These are phyloP conservation scores for Hymenoscyphus albidus DNA, from an alignment of 2,329 filamentous ascomycete genomes.

Conservation along the genomic window DNA sequence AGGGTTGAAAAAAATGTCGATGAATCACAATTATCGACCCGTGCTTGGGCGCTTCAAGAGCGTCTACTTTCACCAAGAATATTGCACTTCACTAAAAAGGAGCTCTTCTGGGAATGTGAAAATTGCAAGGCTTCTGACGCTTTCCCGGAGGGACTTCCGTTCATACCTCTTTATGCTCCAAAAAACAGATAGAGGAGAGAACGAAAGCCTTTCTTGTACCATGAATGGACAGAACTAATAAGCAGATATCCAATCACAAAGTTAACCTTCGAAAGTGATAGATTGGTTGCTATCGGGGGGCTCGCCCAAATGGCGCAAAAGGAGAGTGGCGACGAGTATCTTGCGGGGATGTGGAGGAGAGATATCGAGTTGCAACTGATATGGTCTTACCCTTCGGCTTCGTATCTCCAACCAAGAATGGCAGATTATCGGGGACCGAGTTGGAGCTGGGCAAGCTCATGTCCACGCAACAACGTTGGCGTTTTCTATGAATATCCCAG, in stretches of 20 bases:
- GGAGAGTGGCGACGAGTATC: constrained; percentile 14
- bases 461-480: not conserved
- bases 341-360: constrained; percentile 21
- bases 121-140: not conserved
- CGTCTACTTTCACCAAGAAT: constrained; percentile 13
- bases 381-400: not conserved
- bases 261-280: constrained; percentile 17
- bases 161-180: not conserved
- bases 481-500: not conserved
- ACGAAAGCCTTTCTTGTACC: not conserved
- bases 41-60: constrained; percentile 19
- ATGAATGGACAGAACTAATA: constrained; percentile 8
- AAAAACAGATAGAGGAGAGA: not conserved
- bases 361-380: constrained; percentile 13
- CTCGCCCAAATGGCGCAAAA: constrained; percentile 14
- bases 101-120: constrained; percentile 14
- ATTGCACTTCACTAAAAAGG: constrained; percentile 9
- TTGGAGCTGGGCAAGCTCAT: not conserved
- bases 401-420: too few relatives aligned
- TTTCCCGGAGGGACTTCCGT: constrained; percentile 4
- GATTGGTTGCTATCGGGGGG: constrained; percentile 19
- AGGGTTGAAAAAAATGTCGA: constrained; percentile 2
- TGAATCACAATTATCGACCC: constrained; percentile 2
- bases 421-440: not conserved
- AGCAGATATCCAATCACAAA: constrained; percentile 1